Conservation (phyloP, 495 filamentous ascomycete genomes). For the Neurospora tetrasperma region DNA sequence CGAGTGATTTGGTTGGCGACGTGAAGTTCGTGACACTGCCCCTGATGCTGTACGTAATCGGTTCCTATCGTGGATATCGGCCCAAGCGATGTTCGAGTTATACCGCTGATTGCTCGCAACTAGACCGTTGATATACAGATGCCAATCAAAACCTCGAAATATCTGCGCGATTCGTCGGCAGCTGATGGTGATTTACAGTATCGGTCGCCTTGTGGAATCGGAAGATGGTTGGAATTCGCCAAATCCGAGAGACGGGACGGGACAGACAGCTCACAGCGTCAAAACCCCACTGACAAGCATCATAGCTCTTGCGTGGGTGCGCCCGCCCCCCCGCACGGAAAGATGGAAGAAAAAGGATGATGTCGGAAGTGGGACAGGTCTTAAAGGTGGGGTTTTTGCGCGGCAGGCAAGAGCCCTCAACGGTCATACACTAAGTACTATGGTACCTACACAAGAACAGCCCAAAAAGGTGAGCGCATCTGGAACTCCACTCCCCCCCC, state of each 20-base stretch:
- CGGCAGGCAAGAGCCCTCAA: neutral
- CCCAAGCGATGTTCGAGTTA: neutral
- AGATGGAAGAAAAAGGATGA: neutral
- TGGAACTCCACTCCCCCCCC: neutral
- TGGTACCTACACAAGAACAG: neutral
- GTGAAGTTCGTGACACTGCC: neutral
- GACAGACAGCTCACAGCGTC: neutral
- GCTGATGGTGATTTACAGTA: neutral
- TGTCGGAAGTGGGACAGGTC: neutral
- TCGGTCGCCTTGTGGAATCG: neutral
- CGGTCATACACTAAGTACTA: neutral
- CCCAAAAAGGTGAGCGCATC: neutral
- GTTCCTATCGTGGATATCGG: neutral
- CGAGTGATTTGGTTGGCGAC: neutral
- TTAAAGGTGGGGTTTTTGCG: neutral
- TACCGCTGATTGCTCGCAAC: neutral
- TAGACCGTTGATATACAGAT: neutral
- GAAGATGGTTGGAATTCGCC: neutral
- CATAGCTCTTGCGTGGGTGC: neutral
- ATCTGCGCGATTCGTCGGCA: neutral
- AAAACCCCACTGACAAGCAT: neutral
- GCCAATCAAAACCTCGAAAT: neutral
- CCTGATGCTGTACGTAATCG: neutral
- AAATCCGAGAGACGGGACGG: neutral
- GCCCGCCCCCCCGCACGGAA: neutral